phyloP scores from a whole-genome alignment of 1,139 yeast species.

The Suhomyces ambrosiae region DNA sequence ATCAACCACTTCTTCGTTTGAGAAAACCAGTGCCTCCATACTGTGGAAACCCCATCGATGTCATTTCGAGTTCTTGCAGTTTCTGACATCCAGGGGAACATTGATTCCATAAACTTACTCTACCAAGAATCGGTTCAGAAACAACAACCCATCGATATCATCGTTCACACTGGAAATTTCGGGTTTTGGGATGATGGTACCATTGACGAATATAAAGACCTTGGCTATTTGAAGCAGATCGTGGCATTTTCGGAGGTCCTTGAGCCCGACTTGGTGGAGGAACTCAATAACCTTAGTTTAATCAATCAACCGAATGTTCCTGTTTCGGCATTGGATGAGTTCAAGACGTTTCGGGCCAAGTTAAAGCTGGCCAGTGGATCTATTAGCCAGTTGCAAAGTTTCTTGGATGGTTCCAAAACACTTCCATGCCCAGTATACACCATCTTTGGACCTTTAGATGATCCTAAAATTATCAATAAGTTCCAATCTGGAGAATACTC shows the following conservation, averaged over 20 bases:
- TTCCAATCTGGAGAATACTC: slow-evolving; percentile 54
- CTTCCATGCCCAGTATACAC: slow-evolving; percentile 73
- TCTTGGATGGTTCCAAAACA: slow-evolving; percentile 46
- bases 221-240: slow-evolving; percentile 60
- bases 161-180: slow-evolving; percentile 78
- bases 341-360: slow-evolving; percentile 6
- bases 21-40: too few relatives aligned
- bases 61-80: slow-evolving; percentile 26
- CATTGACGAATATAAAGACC: slow-evolving; percentile 52
- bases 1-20: too few relatives aligned
- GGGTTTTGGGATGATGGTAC: slow-evolving; percentile 72
- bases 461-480: slow-evolving; percentile 63
- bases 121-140: slow-evolving; percentile 19
- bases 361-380: slow-evolving; percentile 29
- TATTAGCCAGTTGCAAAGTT: slow-evolving; percentile 58
- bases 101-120: slow-evolving; percentile 23
- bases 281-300: slow-evolving; percentile 49
- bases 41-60: too few relatives aligned
- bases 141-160: slow-evolving; percentile 28
- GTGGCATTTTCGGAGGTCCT: slow-evolving; percentile 69
- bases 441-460: slow-evolving; percentile 76
- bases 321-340: slow-evolving; percentile 5
- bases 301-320: slow-evolving; percentile 23
- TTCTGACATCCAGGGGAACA: slow-evolving; percentile 41
- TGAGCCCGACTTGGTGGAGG: slow-evolving; percentile 46